phyloP scores from a whole-genome alignment of 2,329 filamentous ascomycete genomes.

The Bisporella sp. region DNA sequence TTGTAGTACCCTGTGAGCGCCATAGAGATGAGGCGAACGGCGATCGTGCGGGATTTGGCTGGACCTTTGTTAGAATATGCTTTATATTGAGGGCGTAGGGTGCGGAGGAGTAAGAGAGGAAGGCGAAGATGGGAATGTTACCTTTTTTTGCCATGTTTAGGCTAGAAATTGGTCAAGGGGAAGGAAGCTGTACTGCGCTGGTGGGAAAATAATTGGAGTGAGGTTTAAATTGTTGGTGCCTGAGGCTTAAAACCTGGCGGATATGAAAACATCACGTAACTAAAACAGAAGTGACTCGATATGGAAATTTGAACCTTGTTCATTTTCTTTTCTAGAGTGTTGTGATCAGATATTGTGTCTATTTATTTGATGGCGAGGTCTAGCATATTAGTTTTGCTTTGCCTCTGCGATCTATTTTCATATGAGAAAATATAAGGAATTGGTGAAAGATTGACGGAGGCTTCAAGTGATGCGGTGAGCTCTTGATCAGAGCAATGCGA shows the following conservation, averaged over 20 bases:
- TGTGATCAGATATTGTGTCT: no score
- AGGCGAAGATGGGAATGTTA: neutral
- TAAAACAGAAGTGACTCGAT: no score
- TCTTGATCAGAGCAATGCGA: no score
- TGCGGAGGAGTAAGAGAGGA: neutral
- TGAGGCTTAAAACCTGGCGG: neutral
- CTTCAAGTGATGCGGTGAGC: no score
- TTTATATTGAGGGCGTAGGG: neutral
- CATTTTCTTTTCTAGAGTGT: no score
- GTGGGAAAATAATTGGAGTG: neutral
- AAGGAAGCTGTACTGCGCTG: neutral
- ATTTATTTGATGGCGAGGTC: no score
- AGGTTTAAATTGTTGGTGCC: neutral
- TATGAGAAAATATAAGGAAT: no score
- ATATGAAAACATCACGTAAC: no score
- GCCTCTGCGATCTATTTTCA: no score
- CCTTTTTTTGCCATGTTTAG: neutral
- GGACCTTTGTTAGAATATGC: neutral
- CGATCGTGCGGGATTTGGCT: conserved; percentile 79
- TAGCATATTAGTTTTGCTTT: no score
- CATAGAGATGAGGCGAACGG: conserved; percentile 95
- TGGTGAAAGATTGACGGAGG: no score
- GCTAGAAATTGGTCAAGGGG: neutral
- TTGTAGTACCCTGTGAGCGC: conserved; percentile 98
- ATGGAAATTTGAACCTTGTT: no score